Evolutionary conservation across 1,284 basidiomycete species (phyloP).

Genomic region (Hemileia vastatrix): DNA sequence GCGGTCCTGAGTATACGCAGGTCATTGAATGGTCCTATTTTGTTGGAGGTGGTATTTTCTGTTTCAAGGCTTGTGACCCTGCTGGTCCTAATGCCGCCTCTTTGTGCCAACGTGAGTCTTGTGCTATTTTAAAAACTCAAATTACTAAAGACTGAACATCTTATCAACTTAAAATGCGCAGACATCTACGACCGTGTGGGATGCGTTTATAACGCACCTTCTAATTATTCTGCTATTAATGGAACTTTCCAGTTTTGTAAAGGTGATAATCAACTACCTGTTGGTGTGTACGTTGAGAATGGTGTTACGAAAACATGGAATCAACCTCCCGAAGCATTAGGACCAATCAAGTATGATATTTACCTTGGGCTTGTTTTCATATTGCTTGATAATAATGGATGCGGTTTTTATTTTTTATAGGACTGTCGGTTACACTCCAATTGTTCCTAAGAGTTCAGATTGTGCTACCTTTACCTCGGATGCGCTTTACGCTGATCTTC

Average conservation of each 20-base stretch:
- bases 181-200: constrained; percentile 61
- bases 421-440: constrained; percentile 56
- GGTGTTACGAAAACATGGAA: constrained; percentile 46
- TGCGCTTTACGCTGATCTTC: constrained; percentile 49
- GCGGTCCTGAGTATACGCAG: constrained; percentile 46
- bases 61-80: constrained; percentile 58
- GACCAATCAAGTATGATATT: constrained; percentile 47
- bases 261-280: constrained; percentile 28
- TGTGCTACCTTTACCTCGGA: constrained; percentile 55
- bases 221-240: constrained; percentile 27
- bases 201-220: constrained; percentile 53
- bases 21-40: constrained; percentile 59
- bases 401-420: background rate
- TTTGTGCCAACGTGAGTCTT: constrained; percentile 45
- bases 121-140: background rate
- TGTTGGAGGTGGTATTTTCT: constrained; percentile 54
- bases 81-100: constrained; percentile 49
- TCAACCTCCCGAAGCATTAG: constrained; percentile 56
- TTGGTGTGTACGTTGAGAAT: constrained; percentile 24
- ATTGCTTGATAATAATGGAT: background rate
- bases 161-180: constrained; percentile 42
- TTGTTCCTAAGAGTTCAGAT: constrained; percentile 55
- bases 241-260: constrained; percentile 29
- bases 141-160: background rate
- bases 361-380: background rate